Evolutionary conservation across 257 asterid genomes (phyloP), one percentile per base, ranked within the genome.

Genomic region (Linderniella brevidens): DNA sequence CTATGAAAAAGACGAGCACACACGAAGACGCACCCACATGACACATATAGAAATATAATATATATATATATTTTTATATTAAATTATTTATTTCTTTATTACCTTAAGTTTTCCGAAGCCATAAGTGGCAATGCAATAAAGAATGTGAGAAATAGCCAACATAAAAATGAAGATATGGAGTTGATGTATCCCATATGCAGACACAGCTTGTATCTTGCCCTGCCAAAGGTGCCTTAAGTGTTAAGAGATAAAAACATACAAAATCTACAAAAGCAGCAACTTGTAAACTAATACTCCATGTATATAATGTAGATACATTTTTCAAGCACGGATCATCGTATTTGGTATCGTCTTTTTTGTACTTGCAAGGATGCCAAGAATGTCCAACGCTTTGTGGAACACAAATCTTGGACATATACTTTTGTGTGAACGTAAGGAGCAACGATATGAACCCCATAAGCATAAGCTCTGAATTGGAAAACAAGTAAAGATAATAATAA

Each of bases 361-460:
- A 7, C n/a, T 13, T 50, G 58, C 94, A 83, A 63, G 94, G 94
- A 72, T 71, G 88, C 94, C 92, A 83, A 10, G 88, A 68, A 41
- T 63, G 59, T 32, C 68, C 68, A 37, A 84, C 56, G 42, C 19
- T 43, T 68, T 17, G 60, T 5, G 92, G 59, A 20, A 83, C 64
- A 37, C 92, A 83, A 49, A 79, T 79, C 7, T 62, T 40, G 12
- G 85, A 64, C 0, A 82, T 54, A 0, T 49, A 39, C 5, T 58
- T 58, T 70, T 74, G 80, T 35, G 64, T 60, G 9, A 79, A 46
- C 18, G 82, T 69, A 40, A 82, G 72, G 25, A 82, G 71, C 32
- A 82, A 50, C 17, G 94, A 79, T 58, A 83, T 66, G 65, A 79
- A 79, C 43, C 94, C 94, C 46, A 83, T 45, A 48, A 83, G 68